Conservation (phyloP, 345 rosid genomes). For the Mercurialis annua region DNA sequence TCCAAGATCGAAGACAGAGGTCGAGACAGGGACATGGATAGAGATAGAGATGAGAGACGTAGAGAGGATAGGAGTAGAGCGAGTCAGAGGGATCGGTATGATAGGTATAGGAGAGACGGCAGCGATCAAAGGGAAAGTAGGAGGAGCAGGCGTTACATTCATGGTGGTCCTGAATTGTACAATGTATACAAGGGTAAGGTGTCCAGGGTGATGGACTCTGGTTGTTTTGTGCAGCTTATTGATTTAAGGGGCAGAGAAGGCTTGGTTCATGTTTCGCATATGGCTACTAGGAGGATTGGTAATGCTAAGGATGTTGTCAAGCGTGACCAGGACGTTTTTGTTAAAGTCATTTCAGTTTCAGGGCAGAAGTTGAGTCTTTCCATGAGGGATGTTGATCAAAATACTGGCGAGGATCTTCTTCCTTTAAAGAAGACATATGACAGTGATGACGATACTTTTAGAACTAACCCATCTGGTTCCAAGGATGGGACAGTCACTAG, state of each 20-base stretch:
- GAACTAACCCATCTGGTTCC: constrained; percentile 34
- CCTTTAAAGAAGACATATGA: constrained; percentile 55
- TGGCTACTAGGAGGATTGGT: constrained; percentile 21
- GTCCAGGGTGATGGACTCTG: constrained; percentile 77
- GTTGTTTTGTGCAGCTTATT: constrained; percentile 77
- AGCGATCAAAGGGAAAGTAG: background rate
- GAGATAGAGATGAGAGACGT: background rate
- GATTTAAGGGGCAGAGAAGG: constrained; percentile 89
- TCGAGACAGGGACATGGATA: constrained; percentile 56
- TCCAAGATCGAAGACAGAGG: constrained; percentile 30
- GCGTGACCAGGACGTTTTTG: constrained; percentile 73
- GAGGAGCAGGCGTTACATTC: background rate
- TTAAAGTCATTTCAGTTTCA: constrained; percentile 65
- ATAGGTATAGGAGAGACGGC: constrained; percentile 17
- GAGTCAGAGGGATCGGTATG: constrained; percentile 11
- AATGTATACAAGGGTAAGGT: constrained; percentile 75
- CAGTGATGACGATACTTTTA: constrained; percentile 49
- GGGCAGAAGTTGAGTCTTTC: constrained; percentile 60
- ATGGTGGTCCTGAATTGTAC: constrained; percentile 16
- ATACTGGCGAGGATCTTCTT: constrained; percentile 70
- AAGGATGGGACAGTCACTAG: constrained; percentile 56
- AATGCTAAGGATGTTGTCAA: constrained; percentile 60
- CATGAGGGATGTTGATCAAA: constrained; percentile 75
- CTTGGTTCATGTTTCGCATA: constrained; percentile 51
- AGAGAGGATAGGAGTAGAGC: constrained; percentile 17